Conservation (phyloP, 805 yeast species). For the Ogataea minuta region DNA sequence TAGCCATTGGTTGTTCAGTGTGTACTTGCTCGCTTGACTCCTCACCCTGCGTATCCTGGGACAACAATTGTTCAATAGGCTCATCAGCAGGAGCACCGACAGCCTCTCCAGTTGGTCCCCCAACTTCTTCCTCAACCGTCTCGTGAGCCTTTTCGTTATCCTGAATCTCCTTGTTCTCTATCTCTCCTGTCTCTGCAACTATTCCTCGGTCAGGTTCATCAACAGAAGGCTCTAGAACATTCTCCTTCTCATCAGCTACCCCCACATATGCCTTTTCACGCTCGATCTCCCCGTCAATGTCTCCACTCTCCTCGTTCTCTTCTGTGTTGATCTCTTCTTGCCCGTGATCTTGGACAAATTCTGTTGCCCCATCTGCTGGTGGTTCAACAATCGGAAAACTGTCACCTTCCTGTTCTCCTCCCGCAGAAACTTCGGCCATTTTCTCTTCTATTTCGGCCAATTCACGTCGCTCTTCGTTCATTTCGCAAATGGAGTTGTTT, state of each 20-base stretch:
- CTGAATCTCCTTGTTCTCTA: background rate
- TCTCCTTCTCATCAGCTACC: background rate
- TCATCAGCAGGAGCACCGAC: no score
- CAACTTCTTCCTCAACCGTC: background rate
- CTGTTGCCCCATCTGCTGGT: background rate
- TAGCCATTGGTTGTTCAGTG: background rate
- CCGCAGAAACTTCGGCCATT: background rate
- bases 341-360: background rate
- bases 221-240: no score
- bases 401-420: background rate
- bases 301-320: background rate
- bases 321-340: conserved; percentile 2
- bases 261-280: background rate
- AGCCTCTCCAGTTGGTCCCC: background rate
- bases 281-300: background rate
- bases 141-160: background rate
- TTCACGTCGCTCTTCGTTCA: conserved; percentile 2
- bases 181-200: background rate
- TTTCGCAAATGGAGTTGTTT: conserved; percentile 7
- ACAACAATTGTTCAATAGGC: background rate
- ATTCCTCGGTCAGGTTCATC: background rate
- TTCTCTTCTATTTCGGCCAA: background rate
- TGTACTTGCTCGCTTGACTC: background rate
- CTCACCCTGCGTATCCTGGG: background rate
- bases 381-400: background rate